Percentiles rank a stretch among this genome's conserved stretches.
Evolutionary conservation across 306 rosid genomes (phyloP).

Genomic region (Heteromeles arbutifolia): DNA sequence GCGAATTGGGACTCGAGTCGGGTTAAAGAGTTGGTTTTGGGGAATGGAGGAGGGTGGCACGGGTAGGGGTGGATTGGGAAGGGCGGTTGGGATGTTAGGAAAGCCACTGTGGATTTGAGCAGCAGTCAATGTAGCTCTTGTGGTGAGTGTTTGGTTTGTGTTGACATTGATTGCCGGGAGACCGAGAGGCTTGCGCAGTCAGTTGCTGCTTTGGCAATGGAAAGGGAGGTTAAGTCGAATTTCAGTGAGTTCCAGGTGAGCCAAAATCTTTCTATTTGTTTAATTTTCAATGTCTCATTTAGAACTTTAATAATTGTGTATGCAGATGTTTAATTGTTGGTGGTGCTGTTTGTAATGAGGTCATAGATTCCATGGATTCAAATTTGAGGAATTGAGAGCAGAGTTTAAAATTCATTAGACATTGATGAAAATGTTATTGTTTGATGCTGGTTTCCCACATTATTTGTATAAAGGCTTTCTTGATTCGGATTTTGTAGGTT

Average conservation of each 20-base stretch:
- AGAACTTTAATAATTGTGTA: not conserved
- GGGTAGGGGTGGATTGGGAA: constrained; percentile 84
- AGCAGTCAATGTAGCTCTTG: constrained; percentile 61
- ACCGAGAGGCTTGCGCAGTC: constrained; percentile 62
- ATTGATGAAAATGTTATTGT: not conserved
- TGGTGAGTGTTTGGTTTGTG: constrained; percentile 54
- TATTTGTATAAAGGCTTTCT: not conserved
- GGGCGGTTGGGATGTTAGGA: constrained; percentile 62
- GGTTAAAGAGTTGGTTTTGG: constrained; percentile 39
- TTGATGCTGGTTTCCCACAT: not conserved
- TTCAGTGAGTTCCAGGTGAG: constrained; percentile 78
- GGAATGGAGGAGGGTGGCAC: constrained; percentile 95
- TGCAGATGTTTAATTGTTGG: not conserved
- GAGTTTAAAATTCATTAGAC: not conserved
- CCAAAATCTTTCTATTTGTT: not conserved
- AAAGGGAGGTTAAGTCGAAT: constrained; percentile 62
- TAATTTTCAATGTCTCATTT: not conserved
- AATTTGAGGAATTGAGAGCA: not conserved
- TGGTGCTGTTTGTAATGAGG: not conserved
- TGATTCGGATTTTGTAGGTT: not conserved
- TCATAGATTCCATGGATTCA: not conserved
- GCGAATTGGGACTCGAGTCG: constrained; percentile 26
- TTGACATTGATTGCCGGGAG: constrained; percentile 65
- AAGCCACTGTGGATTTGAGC: constrained; percentile 28
- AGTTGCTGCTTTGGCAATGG: constrained; percentile 60